A percentile compares a stretch with the other conserved stretches of the same genome.
These are phyloP conservation scores for Phaffia rhodozyma DNA, from an alignment of 1,284 basidiomycete genomes.

Conservation along the genomic window DNA sequence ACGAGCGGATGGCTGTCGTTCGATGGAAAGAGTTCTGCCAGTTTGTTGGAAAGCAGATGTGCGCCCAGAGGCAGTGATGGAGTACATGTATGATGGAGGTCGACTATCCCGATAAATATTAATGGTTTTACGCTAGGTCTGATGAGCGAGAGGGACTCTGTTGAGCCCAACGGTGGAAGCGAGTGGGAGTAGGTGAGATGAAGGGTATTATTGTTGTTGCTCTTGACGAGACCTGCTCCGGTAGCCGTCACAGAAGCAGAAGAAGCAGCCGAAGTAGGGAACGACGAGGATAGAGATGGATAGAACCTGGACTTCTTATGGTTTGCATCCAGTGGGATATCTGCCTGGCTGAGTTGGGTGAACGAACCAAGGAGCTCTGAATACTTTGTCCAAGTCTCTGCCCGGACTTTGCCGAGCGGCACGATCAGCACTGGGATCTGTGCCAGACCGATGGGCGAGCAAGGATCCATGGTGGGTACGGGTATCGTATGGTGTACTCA, in stretches of 20 bases:
- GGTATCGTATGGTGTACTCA: too few relatives aligned
- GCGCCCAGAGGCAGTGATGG: slow-evolving; percentile 15
- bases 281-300: slow-evolving; percentile 10
- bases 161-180: slow-evolving; percentile 21
- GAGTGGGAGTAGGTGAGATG: slow-evolving; percentile 27
- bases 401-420: slow-evolving; percentile 27
- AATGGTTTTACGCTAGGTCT: slow-evolving; percentile 30
- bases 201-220: slow-evolving; percentile 28
- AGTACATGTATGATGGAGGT: slow-evolving; percentile 18
- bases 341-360: slow-evolving; percentile 25
- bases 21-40: slow-evolving; percentile 38
- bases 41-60: slow-evolving; percentile 26
- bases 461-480: slow-evolving; percentile 7
- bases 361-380: slow-evolving; percentile 25
- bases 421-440: slow-evolving; percentile 34
- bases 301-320: slow-evolving; percentile 21
- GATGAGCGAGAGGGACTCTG: slow-evolving; percentile 25
- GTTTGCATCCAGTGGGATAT: slow-evolving; percentile 30
- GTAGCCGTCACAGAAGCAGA: slow-evolving; percentile 24
- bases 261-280: slow-evolving; percentile 21
- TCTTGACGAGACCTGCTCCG: slow-evolving; percentile 21
- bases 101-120: slow-evolving; percentile 30
- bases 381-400: slow-evolving; percentile 18
- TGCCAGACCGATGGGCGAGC: slow-evolving; percentile 29
- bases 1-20: slow-evolving; percentile 55